A percentile compares a stretch with the other conserved stretches of the same genome.
These are phyloP conservation scores for Nothophoma quercina DNA, from an alignment of 2,329 filamentous ascomycete species.

Conservation along the genomic window DNA sequence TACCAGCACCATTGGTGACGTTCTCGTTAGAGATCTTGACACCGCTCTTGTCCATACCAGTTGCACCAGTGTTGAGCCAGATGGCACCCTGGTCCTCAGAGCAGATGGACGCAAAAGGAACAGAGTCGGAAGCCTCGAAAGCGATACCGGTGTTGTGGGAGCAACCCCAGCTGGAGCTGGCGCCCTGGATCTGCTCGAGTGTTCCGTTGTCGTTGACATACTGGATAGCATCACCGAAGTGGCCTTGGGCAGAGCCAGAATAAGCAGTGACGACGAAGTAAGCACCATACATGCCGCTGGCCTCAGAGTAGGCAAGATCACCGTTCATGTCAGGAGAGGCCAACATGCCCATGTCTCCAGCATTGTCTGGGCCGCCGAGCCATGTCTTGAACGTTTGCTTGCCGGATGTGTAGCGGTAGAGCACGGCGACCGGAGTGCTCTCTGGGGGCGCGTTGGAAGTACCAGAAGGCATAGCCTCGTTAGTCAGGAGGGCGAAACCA, in stretches of 20 bases:
- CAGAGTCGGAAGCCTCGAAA: conserved; percentile 65
- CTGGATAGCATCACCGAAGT: conserved; percentile 66
- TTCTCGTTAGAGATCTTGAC: conserved; percentile 70
- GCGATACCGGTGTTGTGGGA: conserved; percentile 72
- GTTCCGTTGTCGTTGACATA: conserved; percentile 60
- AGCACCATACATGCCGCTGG: conserved; percentile 64
- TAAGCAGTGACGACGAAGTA: conserved; percentile 70
- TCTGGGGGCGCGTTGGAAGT: conserved; percentile 59
- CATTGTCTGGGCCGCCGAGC: conserved; percentile 65
- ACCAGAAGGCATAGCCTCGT: conserved; percentile 62
- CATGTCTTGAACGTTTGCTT: conserved; percentile 66
- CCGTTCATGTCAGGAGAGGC: conserved; percentile 68
- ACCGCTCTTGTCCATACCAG: conserved; percentile 67
- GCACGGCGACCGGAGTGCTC: conserved; percentile 61
- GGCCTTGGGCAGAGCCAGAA: conserved; percentile 61
- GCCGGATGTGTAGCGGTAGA: conserved; percentile 67
- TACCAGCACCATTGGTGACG: conserved; percentile 65
- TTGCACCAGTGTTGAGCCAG: conserved; percentile 68
- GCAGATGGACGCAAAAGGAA: conserved; percentile 66
- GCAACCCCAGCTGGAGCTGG: conserved; percentile 66
- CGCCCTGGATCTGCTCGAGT: conserved; percentile 60
- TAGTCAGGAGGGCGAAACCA: conserved; percentile 69
- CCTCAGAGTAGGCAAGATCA: conserved; percentile 67
- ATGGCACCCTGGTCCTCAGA: conserved; percentile 70
- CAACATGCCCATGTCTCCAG: conserved; percentile 55